A percentile compares a stretch with the other conserved stretches of the same genome.
Evolutionary conservation across 495 filamentous ascomycete species (phyloP).

Genomic region (Daldinia loculata): DNA sequence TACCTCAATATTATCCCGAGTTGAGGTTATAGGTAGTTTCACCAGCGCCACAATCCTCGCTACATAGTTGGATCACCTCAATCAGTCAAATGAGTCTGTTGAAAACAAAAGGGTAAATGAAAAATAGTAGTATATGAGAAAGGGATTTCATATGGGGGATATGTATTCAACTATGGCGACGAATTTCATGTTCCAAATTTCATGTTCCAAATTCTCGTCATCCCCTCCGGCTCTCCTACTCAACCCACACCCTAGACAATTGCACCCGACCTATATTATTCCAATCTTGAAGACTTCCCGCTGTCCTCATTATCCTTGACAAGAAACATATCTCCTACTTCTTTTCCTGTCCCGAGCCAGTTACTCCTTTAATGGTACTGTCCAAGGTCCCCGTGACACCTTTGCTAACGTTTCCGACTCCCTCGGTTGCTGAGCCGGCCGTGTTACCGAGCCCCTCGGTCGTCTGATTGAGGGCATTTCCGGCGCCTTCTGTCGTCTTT

Average conservation of each 20-base stretch:
- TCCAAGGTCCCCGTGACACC: slow-evolving; percentile 40
- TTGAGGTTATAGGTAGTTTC: no score
- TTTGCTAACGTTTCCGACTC: slow-evolving; percentile 39
- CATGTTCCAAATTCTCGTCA: neutral
- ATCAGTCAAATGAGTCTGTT: no score
- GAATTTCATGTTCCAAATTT: neutral
- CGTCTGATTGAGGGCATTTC: slow-evolving; percentile 40
- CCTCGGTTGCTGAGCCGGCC: slow-evolving; percentile 45
- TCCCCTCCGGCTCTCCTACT: neutral
- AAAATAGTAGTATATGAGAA: no score
- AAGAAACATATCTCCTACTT: neutral
- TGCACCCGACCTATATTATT: neutral
- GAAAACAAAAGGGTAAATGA: no score
- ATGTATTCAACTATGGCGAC: neutral
- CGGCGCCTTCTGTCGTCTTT: slow-evolving; percentile 50
- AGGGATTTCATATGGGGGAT: no score
- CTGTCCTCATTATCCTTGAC: neutral
- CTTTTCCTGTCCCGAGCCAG: slow-evolving; percentile 28
- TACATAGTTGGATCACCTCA: no score
- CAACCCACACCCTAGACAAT: neutral
- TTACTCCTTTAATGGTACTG: slow-evolving; percentile 32
- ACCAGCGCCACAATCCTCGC: no score
- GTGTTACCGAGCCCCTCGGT: slow-evolving; percentile 47
- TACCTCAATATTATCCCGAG: no score
- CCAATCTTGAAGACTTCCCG: neutral